A percentile compares a stretch with the other conserved stretches of the same genome.
Evolutionary conservation across 305 asterid genomes (phyloP).

Genomic region (Fraxinus xanthoxyloides): DNA sequence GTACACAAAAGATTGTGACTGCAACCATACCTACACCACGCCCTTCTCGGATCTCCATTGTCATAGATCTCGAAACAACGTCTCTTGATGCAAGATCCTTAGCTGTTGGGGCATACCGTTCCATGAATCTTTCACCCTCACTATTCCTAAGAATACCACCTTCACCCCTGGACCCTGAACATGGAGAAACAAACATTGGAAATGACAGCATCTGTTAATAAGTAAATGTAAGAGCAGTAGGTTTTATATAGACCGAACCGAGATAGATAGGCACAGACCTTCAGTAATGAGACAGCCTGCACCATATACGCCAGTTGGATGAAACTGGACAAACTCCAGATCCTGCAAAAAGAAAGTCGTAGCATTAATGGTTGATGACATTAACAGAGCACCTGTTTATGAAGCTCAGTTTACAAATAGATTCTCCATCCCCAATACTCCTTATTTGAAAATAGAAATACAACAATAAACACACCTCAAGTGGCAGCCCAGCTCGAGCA

Average conservation of each 20-base stretch:
- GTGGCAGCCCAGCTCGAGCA: conserved; percentile 98
- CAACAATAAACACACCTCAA: conserved; percentile 56
- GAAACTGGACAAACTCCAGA: conserved; percentile 94
- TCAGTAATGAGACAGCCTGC: conserved; percentile 99
- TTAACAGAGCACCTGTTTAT: neutral
- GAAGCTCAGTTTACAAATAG: neutral
- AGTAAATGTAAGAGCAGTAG: neutral
- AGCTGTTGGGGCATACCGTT: conserved; percentile 98
- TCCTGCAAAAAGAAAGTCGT: conserved; percentile 54
- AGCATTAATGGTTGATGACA: conserved; percentile 16
- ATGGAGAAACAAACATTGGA: conserved; percentile 12
- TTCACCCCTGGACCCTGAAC: conserved; percentile 96
- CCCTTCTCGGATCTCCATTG: conserved; percentile 99
- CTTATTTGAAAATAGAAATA: neutral
- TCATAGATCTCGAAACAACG: conserved; percentile 98
- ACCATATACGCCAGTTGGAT: conserved; percentile 98
- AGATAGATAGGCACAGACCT: conserved; percentile 46
- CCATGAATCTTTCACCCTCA: conserved; percentile 99
- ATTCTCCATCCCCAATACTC: neutral
- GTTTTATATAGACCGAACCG: neutral
- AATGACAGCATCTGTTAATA: neutral
- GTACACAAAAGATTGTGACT: neutral
- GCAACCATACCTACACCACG: conserved; percentile 88
- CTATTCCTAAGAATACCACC: conserved; percentile 99
- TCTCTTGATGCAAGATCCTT: conserved; percentile 99